phyloP scores from a whole-genome alignment of 2,329 filamentous ascomycete species.

The Didymellaceae sp. region DNA sequence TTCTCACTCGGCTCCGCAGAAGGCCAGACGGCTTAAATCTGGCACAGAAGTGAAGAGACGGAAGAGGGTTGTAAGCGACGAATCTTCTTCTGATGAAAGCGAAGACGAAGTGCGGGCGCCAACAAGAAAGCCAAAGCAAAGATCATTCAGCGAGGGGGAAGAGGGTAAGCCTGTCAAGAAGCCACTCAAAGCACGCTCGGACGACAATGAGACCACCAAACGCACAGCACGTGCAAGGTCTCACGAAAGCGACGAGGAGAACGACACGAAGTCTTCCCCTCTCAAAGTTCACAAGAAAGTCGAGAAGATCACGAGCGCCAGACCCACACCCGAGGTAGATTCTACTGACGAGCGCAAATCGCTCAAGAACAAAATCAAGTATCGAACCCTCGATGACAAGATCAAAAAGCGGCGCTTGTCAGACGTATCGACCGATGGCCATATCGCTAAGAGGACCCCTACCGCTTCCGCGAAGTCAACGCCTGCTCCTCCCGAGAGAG shows the following conservation, averaged over 20 bases:
- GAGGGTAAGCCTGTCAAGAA: conserved; percentile 44
- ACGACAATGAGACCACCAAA: conserved; percentile 40
- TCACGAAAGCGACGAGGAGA: conserved; percentile 42
- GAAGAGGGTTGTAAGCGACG: conserved; percentile 43
- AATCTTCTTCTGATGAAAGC: conserved; percentile 45
- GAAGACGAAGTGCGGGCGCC: conserved; percentile 48
- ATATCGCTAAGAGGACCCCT: conserved; percentile 41
- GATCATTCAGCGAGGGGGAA: conserved; percentile 45
- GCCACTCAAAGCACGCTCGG: conserved; percentile 37
- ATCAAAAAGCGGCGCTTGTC: conserved; percentile 41
- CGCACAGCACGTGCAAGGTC: conserved; percentile 31
- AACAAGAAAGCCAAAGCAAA: conserved; percentile 41
- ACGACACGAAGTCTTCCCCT: conserved; percentile 29
- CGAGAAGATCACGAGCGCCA: conserved; percentile 33
- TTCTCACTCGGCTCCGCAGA: conserved; percentile 34
- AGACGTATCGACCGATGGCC: conserved; percentile 41
- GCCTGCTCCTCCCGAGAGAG: conserved; percentile 44
- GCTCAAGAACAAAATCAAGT: conserved; percentile 42
- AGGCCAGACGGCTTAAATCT: conserved; percentile 44
- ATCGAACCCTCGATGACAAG: conserved; percentile 43
- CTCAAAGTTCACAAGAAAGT: conserved; percentile 38
- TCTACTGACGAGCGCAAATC: conserved; percentile 45
- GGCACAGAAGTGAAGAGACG: conserved; percentile 42
- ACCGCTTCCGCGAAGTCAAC: conserved; percentile 45
- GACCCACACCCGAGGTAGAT: conserved; percentile 44